Evolutionary conservation across 495 filamentous ascomycete genomes (phyloP).

Genomic region (Aspergillus leporis): DNA sequence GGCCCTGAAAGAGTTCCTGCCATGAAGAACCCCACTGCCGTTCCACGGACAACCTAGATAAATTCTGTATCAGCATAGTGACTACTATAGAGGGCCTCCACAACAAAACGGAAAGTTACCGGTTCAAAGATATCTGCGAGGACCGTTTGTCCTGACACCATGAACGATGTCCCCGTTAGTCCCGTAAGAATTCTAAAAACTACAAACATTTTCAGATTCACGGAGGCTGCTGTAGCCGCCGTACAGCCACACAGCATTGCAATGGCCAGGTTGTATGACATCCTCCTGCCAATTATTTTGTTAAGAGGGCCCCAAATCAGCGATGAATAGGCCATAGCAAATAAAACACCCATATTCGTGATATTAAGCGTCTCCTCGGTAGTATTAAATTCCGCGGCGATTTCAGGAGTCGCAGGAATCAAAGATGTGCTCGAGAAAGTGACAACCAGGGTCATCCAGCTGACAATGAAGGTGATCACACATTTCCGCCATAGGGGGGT

Average conservation of each 20-base stretch:
- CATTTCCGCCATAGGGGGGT: constrained; percentile 43
- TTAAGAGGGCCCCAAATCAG: constrained; percentile 54
- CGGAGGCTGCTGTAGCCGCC: constrained; percentile 32
- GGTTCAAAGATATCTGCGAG: constrained; percentile 49
- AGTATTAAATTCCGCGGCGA: constrained; percentile 38
- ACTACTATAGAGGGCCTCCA: background rate
- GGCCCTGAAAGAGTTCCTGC: constrained; percentile 55
- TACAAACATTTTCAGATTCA: constrained; percentile 41
- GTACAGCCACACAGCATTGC: constrained; percentile 38
- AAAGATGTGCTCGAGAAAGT: constrained; percentile 45
- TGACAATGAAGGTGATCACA: constrained; percentile 42
- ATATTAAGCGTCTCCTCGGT: constrained; percentile 38
- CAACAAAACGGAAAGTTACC: constrained; percentile 23
- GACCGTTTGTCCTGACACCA: constrained; percentile 49
- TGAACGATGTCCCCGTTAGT: constrained; percentile 47
- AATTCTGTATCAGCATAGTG: background rate
- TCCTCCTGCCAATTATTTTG: constrained; percentile 32
- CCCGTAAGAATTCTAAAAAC: constrained; percentile 41
- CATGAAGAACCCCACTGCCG: constrained; percentile 55
- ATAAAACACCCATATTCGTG: constrained; percentile 50
- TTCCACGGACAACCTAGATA: constrained; percentile 52
- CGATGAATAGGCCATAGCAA: constrained; percentile 56
- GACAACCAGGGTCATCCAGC: constrained; percentile 45
- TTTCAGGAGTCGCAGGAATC: constrained; percentile 41
- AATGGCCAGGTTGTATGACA: constrained; percentile 40